A percentile compares a stretch with the other conserved stretches of the same genome.
These are phyloP conservation scores for Circinella minor DNA, from an alignment of 371 early-diverging fungal genomes.

Conservation along the genomic window DNA sequence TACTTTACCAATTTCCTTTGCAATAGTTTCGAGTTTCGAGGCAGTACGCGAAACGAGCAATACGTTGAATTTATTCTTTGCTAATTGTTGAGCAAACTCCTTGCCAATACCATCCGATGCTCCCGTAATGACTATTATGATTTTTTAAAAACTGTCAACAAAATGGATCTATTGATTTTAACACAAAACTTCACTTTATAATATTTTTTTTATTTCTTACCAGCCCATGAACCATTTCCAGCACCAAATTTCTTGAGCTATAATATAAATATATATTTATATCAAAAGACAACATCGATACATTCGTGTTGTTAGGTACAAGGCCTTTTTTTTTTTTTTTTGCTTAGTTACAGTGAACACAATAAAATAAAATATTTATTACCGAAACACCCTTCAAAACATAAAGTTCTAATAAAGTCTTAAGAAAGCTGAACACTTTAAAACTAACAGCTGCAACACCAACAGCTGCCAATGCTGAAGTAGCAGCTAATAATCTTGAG, in stretches of 20 bases:
- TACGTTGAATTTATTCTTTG: constrained; percentile 85
- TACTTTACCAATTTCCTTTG: constrained; percentile 68
- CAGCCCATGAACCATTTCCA: constrained; percentile 85
- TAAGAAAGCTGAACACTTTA: constrained; percentile 53
- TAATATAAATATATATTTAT: background rate
- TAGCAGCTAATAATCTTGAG: constrained; percentile 23
- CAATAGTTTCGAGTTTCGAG: constrained; percentile 83
- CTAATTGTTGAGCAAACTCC: constrained; percentile 92
- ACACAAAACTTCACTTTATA: background rate
- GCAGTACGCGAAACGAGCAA: constrained; percentile 88
- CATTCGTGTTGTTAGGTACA: too few relatives aligned
- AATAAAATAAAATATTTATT: constrained; percentile 21
- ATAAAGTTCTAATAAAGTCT: constrained; percentile 60
- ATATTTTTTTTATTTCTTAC: constrained; percentile 42
- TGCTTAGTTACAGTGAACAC: too few relatives aligned
- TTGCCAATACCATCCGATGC: constrained; percentile 98
- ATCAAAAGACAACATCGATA: too few relatives aligned
- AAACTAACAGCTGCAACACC: constrained; percentile 53
- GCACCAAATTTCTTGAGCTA: constrained; percentile 85
- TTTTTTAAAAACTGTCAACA: background rate
- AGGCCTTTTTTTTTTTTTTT: background rate
- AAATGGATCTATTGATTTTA: background rate
- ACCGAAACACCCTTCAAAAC: constrained; percentile 65
- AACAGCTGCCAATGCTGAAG: constrained; percentile 50
- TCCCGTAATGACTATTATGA: constrained; percentile 88